phyloP scores from a whole-genome alignment of 176 grass and related monocot genomes.

The Triticum timopheevii region DNA sequence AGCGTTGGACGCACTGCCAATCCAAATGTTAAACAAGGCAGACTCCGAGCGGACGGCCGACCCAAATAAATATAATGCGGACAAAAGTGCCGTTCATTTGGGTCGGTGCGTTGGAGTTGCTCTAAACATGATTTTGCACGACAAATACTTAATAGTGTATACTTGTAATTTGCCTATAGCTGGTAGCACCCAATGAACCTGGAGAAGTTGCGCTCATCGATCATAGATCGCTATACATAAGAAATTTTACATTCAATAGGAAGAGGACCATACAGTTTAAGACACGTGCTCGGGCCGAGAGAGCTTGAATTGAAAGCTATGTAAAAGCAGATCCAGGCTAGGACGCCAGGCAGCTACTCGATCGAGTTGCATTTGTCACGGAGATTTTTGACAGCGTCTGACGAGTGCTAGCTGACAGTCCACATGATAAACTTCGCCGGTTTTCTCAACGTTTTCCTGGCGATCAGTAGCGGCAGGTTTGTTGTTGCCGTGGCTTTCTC shows the following conservation, averaged over 20 bases:
- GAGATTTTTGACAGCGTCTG: conserved; percentile 8
- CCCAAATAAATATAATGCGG: too few species aligned
- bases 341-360: neutral
- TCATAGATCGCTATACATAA: neutral
- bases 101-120: too few species aligned
- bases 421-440: neutral
- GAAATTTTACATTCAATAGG: neutral
- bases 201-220: neutral
- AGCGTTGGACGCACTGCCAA: too few species aligned
- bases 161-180: neutral
- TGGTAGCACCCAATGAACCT: neutral
- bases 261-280: neutral
- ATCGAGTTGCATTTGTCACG: too few species aligned
- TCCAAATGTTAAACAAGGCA: too few species aligned
- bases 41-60: too few species aligned
- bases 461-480: too few species aligned
- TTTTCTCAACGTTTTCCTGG: neutral
- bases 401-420: neutral
- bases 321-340: neutral
- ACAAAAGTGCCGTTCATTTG: too few species aligned
- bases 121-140: neutral
- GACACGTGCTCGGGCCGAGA: neutral
- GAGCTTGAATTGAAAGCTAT: neutral
- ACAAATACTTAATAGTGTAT: too few species aligned
- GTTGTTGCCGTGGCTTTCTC: too few species aligned